These are phyloP conservation scores for Porphyrellus cyaneotinctus DNA, from an alignment of 768 basidiomycete species.

Conservation along the genomic window DNA sequence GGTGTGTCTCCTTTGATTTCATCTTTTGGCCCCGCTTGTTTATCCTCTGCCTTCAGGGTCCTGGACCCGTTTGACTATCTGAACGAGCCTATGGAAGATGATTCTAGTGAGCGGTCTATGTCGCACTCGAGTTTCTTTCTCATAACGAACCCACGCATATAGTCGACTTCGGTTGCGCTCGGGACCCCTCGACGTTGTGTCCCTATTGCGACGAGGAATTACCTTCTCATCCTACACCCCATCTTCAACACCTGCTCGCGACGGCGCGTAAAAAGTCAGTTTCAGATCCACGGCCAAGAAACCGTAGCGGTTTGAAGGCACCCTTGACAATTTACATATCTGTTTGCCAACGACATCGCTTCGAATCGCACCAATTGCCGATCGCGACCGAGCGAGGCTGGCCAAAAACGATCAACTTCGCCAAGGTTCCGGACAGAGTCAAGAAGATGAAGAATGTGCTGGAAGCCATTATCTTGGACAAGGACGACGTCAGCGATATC, in stretches of 20 bases:
- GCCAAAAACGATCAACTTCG: constrained; percentile 72
- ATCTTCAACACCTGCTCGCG: constrained; percentile 51
- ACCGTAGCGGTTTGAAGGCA: constrained; percentile 59
- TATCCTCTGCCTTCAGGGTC: constrained; percentile 8
- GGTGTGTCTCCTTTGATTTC: constrained; percentile 9
- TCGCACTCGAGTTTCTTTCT: neutral
- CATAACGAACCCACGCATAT: neutral
- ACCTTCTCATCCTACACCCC: constrained; percentile 58
- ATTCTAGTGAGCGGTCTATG: constrained; percentile 35
- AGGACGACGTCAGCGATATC: constrained; percentile 22
- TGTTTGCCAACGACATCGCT: constrained; percentile 75
- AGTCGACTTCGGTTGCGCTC: constrained; percentile 50
- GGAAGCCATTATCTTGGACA: constrained; percentile 49
- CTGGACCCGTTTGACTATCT: constrained; percentile 8
- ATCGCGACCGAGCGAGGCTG: constrained; percentile 68
- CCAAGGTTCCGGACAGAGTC: constrained; percentile 49
- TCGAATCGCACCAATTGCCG: constrained; percentile 70
- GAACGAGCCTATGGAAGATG: constrained; percentile 33
- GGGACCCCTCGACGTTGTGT: constrained; percentile 68
- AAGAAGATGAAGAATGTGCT: constrained; percentile 45
- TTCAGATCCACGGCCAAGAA: constrained; percentile 61
- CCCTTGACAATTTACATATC: constrained; percentile 51
- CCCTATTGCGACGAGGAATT: constrained; percentile 77
- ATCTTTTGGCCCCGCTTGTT: constrained; percentile 9
- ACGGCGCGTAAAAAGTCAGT: constrained; percentile 50